Evolutionary conservation across 179 eudicot genomes (phyloP), one percentile per base, ranked within the genome.

Genomic region (Camellia oleifera): DNA sequence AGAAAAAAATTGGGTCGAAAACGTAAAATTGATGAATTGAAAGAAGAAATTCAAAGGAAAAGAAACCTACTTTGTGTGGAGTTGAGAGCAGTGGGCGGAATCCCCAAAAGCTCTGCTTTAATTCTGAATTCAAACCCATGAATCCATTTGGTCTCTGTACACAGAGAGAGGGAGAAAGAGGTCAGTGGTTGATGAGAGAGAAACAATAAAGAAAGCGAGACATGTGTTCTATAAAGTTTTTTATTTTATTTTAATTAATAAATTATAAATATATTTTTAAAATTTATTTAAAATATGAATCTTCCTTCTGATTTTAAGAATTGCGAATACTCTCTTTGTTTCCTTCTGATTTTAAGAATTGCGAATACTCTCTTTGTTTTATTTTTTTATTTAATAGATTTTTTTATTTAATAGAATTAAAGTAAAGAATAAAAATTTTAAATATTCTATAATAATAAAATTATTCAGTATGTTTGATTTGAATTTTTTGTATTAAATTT

Each of bases 111-210:
- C 54, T 18, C 65, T 40, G 77, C 60, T 62, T 63, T 20, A 61
- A 81, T 67, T 70, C 77, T 17, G 63, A 72, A 77, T 81, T 81
- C 83, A 77, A 77, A 81, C 42, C 80, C 80, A 81, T 71, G 54
- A 81, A 81, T 69, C 83, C 83, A 75, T 81, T 61, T 81, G 74
- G 79, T 81, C 69, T 69, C 64, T 60, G 64, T 76, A 69, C 69
- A 32, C 0, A 32, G 40, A 32, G 40, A 69, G 75, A 32, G 40
- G 0, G 40, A 32, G 40, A 69, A 69, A 69, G 79, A 45, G 77
- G 82, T n/a, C 80, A 76, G 76, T 76, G 13, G 56, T n/a, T 71
- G 77, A 69, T 70, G 76, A 79, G 46, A 77, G 63, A 79, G 69
- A 78, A 45, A 56, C 9, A 11, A 15, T 0, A 66, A 0, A 53